Evolutionary conservation across 2,329 filamentous ascomycete genomes (phyloP), one percentile per base, ranked within the genome.

Genomic region (Ceratocystis alfenasii): DNA sequence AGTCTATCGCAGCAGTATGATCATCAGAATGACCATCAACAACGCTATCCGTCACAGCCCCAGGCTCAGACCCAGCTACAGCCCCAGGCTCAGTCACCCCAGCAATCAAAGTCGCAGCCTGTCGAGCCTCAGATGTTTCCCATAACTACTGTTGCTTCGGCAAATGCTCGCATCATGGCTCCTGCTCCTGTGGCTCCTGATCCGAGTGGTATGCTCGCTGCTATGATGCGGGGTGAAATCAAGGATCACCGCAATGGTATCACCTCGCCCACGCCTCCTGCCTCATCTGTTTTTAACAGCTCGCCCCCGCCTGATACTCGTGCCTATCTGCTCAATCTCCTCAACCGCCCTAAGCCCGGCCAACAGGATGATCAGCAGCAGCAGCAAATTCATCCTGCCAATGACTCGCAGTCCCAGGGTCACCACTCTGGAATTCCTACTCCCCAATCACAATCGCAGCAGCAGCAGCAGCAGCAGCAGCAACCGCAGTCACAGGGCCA

Each of bases 241-340:
- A 66, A 67, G 48, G 68, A 69, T 6, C 75, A 76, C 66, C 69
- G 76, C 6, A 74, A 73, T 68, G 65, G 72, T 69, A 63, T 68
- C 22, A 68, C 66, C 10, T 68, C 70, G 60, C 67, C 69, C 36
- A 69, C 71, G 22, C 65, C 70, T n/a, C 68, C 71, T 5, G 70
- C 70, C 22, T 68, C 70, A 10, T 70, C 76, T 48, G 82, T 81
- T 76, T 78, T 75, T 69, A 75, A 78, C 30, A 77, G 78, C 44
- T 78, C 82, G 55, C 82, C 84, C 64, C 76, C 82, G 25, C 81
- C 84, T 60, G 87, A 90, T 74, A 89, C 91, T 3, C 89, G 95
- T 75, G 87, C 93, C 69, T 89, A 94, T 72, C 80, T 99, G 61
- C 84, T 97, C 69, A 88, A 90, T 71, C 80, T 97, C 67, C 82